Percentiles rank a stretch among this genome's conserved stretches.
Evolutionary conservation across 2,329 filamentous ascomycete species (phyloP).

Genomic region (Hymenoscyphus occultus): DNA sequence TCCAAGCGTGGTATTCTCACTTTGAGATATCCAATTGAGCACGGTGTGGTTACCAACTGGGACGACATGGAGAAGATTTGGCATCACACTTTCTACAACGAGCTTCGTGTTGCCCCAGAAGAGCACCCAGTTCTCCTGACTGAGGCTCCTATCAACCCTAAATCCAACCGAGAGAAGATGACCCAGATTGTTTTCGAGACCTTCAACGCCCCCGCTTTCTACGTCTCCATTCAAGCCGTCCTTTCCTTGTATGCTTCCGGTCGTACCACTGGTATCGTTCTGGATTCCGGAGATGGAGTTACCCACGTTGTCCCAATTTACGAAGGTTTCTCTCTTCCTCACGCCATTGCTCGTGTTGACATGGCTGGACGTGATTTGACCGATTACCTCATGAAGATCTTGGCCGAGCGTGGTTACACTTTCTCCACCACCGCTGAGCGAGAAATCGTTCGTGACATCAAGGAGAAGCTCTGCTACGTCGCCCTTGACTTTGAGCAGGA

Average conservation of each 20-base stretch:
- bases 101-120: constrained; percentile 98
- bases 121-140: constrained; percentile 99
- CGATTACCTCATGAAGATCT: constrained; percentile 99
- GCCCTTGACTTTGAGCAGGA: constrained; percentile 99
- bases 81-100: constrained; percentile 99
- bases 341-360: constrained; percentile 99
- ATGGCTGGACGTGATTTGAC: constrained; percentile 99
- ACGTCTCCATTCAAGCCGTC: constrained; percentile 99
- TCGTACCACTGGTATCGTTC: constrained; percentile 99
- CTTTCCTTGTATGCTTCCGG: constrained; percentile 98
- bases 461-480: constrained; percentile 99
- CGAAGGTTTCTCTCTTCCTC: constrained; percentile 99
- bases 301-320: constrained; percentile 99
- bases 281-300: constrained; percentile 99
- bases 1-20: constrained; percentile 99
- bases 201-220: constrained; percentile 99
- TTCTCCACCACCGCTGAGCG: constrained; percentile 99
- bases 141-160: constrained; percentile 99
- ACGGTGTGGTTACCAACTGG: constrained; percentile 99
- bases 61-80: constrained; percentile 99
- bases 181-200: constrained; percentile 99
- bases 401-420: constrained; percentile 98
- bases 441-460: constrained; percentile 99
- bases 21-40: constrained; percentile 99
- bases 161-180: constrained; percentile 99